These are phyloP conservation scores for Rhazya stricta DNA, from an alignment of 257 asterid genomes.

Conservation along the genomic window DNA sequence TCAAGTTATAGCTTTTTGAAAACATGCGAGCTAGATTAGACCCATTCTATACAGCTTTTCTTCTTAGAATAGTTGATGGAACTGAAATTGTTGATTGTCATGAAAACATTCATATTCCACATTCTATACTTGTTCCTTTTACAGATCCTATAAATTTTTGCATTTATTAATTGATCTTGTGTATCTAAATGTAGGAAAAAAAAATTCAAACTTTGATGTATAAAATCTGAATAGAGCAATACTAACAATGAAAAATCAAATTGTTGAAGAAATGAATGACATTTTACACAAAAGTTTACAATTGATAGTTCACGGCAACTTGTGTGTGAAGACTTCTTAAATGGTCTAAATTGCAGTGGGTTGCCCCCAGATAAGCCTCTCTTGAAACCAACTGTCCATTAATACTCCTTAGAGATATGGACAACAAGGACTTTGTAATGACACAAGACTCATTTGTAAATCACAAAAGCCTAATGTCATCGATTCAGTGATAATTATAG, in stretches of 20 bases:
- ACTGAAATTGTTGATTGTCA: not conserved
- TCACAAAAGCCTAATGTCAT: not conserved
- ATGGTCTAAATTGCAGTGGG: not conserved
- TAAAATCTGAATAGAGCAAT: not conserved
- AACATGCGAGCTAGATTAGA: not conserved
- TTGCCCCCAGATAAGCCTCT: not conserved
- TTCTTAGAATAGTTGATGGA: not conserved
- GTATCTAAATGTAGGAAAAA: not conserved
- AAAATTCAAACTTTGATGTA: not conserved
- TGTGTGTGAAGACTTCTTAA: not conserved
- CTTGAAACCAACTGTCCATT: not conserved
- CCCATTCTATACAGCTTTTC: not conserved
- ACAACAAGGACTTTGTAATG: slow-evolving; percentile 8
- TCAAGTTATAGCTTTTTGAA: not conserved
- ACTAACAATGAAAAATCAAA: not conserved
- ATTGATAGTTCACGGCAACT: not conserved
- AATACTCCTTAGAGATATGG: not conserved
- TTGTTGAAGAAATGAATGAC: not conserved
- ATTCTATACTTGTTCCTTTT: not conserved
- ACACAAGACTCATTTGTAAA: not conserved
- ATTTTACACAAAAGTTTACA: not conserved
- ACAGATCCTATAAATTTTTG: not conserved
- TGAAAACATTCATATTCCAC: not conserved
- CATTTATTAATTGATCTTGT: not conserved
- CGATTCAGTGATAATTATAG: not conserved